Evolutionary conservation across 2,329 filamentous ascomycete species (phyloP), one percentile per base, ranked within the genome.

Genomic region (Botrytis tulipae): DNA sequence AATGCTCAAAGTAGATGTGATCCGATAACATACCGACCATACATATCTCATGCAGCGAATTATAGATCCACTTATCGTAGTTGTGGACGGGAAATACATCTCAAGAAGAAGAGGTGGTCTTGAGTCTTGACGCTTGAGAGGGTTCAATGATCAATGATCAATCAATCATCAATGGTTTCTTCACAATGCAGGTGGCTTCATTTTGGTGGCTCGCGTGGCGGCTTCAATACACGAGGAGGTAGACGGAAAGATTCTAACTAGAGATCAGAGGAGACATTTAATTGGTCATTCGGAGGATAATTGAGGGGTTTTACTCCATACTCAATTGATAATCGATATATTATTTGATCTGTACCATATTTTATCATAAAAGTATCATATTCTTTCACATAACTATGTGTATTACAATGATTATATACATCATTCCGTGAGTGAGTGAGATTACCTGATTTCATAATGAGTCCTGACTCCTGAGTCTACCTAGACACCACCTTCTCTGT

Each of bases 1-100:
- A 66, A 66, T 37, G 44, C 63, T 66, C 63, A 66, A 66, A 66
- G 63, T 35, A 66, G 63, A 51, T 35, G 29, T 48, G 29, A 48
- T 66, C 63, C 63, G 63, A 51, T 1, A 35, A 14, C 22, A 46
- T 32, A 25, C 44, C 22, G 29, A 35, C n/a, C 51, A 29, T 16
- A 18, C 51, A 57, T 57, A 57, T 18, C 7, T 29, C n/a, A 18
- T 9, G n/a, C 14, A 20, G 60, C 60, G 5, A 40, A 40, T 42
- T 18, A 40, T n/a, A n/a, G 60, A 62, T 62, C 35, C 60, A 62
- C 60, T 42, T 16, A 25, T 42, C 0, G 25, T 16, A 6, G 37
- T 22, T 8, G 37, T n/a, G 25, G 35, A 42, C 25, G 48, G 48
- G 25, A n/a, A 40, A 29, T 57, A 14, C 3, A 1, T 40, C 6